phyloP scores from a whole-genome alignment of 352 stramenopile genomes.

The Pythium utonaiense region DNA sequence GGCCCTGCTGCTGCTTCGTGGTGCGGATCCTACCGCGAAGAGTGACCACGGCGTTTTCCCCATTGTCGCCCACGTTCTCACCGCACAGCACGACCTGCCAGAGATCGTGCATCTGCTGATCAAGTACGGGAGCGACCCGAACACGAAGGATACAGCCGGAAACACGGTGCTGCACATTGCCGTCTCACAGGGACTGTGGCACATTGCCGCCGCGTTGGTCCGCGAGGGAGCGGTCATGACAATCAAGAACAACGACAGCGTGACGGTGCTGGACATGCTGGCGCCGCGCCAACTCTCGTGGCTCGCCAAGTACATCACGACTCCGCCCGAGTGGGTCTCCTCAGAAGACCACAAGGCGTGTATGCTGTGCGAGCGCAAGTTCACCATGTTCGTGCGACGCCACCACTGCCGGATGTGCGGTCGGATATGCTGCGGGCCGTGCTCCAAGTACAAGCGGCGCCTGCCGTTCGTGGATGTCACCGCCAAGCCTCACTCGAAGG shows the following conservation, averaged over 20 bases:
- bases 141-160: constrained; percentile 59
- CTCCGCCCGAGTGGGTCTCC: constrained; percentile 72
- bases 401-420: constrained; percentile 83
- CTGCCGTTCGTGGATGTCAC: constrained; percentile 53
- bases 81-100: constrained; percentile 60
- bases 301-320: constrained; percentile 73
- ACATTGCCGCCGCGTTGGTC: constrained; percentile 63
- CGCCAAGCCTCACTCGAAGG: constrained; percentile 33
- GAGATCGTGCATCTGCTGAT: constrained; percentile 70
- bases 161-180: constrained; percentile 83
- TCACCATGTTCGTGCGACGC: constrained; percentile 62
- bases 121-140: constrained; percentile 74
- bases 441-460: constrained; percentile 71
- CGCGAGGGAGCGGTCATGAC: constrained; percentile 63
- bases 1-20: constrained; percentile 50
- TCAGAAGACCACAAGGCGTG: constrained; percentile 59
- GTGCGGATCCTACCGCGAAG: constrained; percentile 62
- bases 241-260: constrained; percentile 67
- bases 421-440: constrained; percentile 75
- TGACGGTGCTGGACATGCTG: constrained; percentile 74
- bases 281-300: constrained; percentile 66
- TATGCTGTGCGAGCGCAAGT: constrained; percentile 71
- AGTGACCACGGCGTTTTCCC: constrained; percentile 72
- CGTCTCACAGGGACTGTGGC: constrained; percentile 72
- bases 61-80: constrained; percentile 73